Conservation (phyloP, 768 basidiomycete species). For the Agrocybe praecox region DNA sequence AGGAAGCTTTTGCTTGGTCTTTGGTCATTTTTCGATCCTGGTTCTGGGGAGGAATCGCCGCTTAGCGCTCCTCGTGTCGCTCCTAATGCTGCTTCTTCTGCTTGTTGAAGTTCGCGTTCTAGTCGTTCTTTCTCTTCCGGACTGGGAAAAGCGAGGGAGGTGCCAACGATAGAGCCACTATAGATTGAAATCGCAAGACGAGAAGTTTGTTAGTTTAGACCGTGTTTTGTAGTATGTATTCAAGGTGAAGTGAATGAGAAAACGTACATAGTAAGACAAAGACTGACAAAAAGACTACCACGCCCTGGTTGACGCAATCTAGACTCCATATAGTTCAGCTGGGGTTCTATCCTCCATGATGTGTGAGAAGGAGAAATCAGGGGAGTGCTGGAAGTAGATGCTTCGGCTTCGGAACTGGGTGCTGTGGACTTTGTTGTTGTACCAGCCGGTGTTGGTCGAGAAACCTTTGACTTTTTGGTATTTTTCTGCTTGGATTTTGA, state of each 20-base stretch:
- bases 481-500: background rate
- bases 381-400: background rate
- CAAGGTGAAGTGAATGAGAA: background rate
- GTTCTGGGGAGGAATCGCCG: background rate
- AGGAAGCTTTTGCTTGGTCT: background rate
- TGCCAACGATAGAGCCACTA: background rate
- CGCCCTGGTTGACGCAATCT: background rate
- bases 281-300: background rate
- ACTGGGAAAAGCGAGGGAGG: background rate
- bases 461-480: too few species aligned
- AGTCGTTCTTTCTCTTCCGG: background rate
- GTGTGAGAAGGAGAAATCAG: background rate
- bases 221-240: background rate
- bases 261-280: conserved; percentile 3
- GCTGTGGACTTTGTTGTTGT: background rate
- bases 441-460: too few species aligned
- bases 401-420: background rate
- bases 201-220: background rate
- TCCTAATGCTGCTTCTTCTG: background rate
- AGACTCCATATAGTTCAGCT: background rate
- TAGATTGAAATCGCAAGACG: background rate
- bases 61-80: too few species aligned
- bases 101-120: background rate
- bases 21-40: background rate
- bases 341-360: conserved; percentile 7